Evolutionary conservation across 306 rosid species (phyloP).

Genomic region (Arachis stenosperma): DNA sequence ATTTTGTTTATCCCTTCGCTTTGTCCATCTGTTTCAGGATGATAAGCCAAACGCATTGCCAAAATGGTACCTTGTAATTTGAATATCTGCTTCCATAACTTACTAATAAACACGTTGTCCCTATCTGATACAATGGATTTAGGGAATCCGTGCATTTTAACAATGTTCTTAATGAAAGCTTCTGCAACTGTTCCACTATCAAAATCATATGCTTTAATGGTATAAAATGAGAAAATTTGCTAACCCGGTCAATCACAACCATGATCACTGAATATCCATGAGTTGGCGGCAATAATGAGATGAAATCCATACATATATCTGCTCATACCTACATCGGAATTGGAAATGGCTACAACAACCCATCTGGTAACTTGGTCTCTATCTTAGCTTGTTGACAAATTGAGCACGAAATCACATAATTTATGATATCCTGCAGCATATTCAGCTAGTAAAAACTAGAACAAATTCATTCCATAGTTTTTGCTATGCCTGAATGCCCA

Average conservation of each 20-base stretch:
- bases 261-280: background rate
- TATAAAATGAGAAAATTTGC: background rate
- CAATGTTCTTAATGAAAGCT: background rate
- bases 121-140: background rate
- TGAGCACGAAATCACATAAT: background rate
- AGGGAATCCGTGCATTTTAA: background rate
- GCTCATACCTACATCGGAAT: background rate
- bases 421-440: background rate
- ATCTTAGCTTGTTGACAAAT: background rate
- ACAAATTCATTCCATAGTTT: background rate
- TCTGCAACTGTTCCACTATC: background rate
- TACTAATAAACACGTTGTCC: background rate
- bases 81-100: background rate
- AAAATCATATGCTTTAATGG: background rate
- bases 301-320: background rate
- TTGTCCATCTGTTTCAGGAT: background rate
- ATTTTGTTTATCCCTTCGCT: no score
- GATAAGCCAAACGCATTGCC: background rate
- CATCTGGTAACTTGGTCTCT: background rate
- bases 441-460: background rate
- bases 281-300: background rate
- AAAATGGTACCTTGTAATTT: background rate
- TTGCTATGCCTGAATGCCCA: background rate
- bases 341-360: background rate
- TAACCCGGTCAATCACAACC: background rate